These are phyloP conservation scores for Naganishia onofrii DNA, from an alignment of 768 basidiomycete genomes.

Conservation along the genomic window DNA sequence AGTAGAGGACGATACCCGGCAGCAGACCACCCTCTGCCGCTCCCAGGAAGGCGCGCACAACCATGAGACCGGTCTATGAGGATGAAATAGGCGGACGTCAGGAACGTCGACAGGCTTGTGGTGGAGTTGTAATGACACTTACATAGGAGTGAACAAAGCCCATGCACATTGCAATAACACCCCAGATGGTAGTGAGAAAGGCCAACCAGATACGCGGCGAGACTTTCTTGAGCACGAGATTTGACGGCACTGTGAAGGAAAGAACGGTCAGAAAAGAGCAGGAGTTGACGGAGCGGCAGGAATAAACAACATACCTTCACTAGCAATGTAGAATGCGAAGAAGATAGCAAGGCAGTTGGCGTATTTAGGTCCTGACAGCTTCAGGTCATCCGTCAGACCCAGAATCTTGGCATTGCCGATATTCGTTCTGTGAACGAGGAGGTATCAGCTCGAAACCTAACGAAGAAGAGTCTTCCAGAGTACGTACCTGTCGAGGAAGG, in stretches of 20 bases:
- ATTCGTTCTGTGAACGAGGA: constrained; percentile 30
- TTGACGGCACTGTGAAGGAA: constrained; percentile 33
- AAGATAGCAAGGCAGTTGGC: constrained; percentile 39
- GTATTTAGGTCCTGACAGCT: constrained; percentile 32
- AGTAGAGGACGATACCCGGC: constrained; percentile 39
- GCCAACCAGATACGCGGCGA: constrained; percentile 38
- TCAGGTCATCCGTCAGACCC: constrained; percentile 7
- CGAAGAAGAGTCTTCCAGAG: no score
- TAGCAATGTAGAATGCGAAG: constrained; percentile 42
- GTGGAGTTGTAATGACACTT: background rate
- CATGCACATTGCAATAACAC: constrained; percentile 42
- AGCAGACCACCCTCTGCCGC: constrained; percentile 41
- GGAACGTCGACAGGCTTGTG: background rate
- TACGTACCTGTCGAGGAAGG: constrained; percentile 33
- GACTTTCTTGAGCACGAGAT: constrained; percentile 37
- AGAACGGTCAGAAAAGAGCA: background rate
- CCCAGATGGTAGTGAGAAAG: constrained; percentile 39
- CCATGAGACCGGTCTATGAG: constrained; percentile 35
- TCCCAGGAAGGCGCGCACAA: constrained; percentile 41
- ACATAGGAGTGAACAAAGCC: constrained; percentile 37
- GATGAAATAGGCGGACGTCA: background rate
- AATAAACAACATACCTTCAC: constrained; percentile 28
- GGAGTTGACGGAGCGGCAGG: background rate
- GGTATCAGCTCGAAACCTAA: background rate
- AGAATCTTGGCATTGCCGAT: constrained; percentile 42